These are phyloP conservation scores for Grigorovia humatica DNA, from an alignment of 805 yeast genomes.

Conservation along the genomic window DNA sequence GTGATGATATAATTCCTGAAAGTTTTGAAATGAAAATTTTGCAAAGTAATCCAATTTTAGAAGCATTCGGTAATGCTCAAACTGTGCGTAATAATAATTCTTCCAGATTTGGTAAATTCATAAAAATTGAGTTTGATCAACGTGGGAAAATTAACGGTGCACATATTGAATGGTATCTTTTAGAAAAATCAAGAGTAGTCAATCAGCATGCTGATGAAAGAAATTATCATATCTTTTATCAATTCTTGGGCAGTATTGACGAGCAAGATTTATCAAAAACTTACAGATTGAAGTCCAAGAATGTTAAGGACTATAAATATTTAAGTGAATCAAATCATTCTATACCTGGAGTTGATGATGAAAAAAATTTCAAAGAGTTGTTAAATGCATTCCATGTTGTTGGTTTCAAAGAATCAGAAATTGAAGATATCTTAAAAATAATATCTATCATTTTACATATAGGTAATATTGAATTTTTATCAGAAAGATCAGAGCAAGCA, in stretches of 20 bases:
- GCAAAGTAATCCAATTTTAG: slow-evolving; percentile 91
- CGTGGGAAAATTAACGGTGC: slow-evolving; percentile 73
- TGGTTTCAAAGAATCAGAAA: slow-evolving; percentile 53
- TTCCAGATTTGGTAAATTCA: slow-evolving; percentile 93
- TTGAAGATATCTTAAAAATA: slow-evolving; percentile 47
- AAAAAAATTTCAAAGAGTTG: slow-evolving; percentile 52
- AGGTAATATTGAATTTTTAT: slow-evolving; percentile 72
- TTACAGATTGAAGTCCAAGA: slow-evolving; percentile 33
- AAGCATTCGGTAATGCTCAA: slow-evolving; percentile 94
- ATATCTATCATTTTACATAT: slow-evolving; percentile 72
- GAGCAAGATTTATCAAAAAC: slow-evolving; percentile 29
- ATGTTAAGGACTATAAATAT: slow-evolving; percentile 31
- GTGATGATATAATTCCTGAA: slow-evolving; percentile 15
- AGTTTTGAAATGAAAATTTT: slow-evolving; percentile 75
- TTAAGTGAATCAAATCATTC: slow-evolving; percentile 44
- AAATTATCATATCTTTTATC: slow-evolving; percentile 91
- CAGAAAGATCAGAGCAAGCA: slow-evolving; percentile 70
- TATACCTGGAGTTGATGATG: slow-evolving; percentile 71
- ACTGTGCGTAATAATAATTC: slow-evolving; percentile 90
- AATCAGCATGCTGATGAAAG: slow-evolving; percentile 67
- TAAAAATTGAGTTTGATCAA: slow-evolving; percentile 65
- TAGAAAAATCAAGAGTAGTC: slow-evolving; percentile 89
- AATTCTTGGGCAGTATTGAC: slow-evolving; percentile 60
- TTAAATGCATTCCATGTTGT: slow-evolving; percentile 59
- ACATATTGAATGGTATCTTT: slow-evolving; percentile 83